A percentile compares a stretch with the other conserved stretches of the same genome.
These are phyloP conservation scores for Leptoxyphium fumago DNA, from an alignment of 2,329 filamentous ascomycete species.

Conservation along the genomic window DNA sequence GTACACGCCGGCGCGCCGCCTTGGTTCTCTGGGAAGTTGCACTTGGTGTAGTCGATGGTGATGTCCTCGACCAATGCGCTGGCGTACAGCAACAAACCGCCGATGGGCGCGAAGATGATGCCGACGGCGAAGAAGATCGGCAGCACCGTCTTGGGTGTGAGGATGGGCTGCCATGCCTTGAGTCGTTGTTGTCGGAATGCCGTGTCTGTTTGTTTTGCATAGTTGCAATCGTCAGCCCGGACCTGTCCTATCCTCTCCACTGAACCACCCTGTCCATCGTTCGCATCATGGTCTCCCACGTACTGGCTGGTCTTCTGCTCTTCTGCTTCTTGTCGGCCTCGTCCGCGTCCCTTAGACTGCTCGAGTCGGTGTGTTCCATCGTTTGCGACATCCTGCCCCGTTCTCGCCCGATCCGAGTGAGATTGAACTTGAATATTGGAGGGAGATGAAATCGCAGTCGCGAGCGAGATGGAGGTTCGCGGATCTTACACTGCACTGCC, in stretches of 20 bases:
- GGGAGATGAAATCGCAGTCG: too few relatives aligned
- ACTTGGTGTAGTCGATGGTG: conserved; percentile 77
- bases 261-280: conserved; percentile 1
- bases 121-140: conserved; percentile 85
- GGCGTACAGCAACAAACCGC: conserved; percentile 71
- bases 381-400: conserved; percentile 28
- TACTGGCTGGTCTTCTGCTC: conserved; percentile 82
- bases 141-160: conserved; percentile 85
- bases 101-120: conserved; percentile 85
- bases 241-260: neutral
- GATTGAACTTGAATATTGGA: too few relatives aligned
- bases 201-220: conserved; percentile 48
- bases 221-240: conserved; percentile 9
- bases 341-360: conserved; percentile 27
- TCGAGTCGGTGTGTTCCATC: conserved; percentile 28
- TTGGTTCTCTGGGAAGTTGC: conserved; percentile 29
- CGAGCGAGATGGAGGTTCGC: too few relatives aligned
- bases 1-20: conserved; percentile 30
- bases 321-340: conserved; percentile 60
- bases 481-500: too few relatives aligned
- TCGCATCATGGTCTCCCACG: conserved; percentile 14
- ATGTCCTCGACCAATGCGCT: conserved; percentile 81
- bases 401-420: too few relatives aligned
- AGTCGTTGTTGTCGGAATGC: conserved; percentile 92
- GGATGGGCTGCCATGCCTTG: conserved; percentile 97